Percentiles rank a stretch among this genome's conserved stretches.
Conservation (phyloP, 2,329 filamentous ascomycete genomes). For the Aureobasidium uvarum region DNA sequence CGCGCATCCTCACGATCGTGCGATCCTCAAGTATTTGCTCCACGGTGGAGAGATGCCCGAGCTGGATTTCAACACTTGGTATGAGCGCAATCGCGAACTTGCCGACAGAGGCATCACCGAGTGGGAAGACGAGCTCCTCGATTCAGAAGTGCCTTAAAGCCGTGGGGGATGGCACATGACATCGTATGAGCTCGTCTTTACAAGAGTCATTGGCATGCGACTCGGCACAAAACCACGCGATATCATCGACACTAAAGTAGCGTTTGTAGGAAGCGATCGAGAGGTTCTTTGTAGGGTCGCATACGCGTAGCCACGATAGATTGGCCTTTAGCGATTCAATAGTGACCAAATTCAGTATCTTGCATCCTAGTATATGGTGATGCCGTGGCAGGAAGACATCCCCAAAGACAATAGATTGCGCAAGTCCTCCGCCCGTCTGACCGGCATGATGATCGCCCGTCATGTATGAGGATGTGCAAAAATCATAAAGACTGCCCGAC, state of each 20-base stretch:
- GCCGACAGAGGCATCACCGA: slow-evolving; percentile 4
- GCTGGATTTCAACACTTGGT: slow-evolving; percentile 18
- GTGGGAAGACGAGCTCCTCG: slow-evolving; percentile 16
- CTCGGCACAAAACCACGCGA: neutral
- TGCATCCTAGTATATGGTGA: neutral
- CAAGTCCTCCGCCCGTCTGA: neutral
- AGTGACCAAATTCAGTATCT: neutral
- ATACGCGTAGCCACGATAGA: neutral
- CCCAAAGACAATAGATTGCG: slow-evolving; percentile 12
- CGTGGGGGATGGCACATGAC: neutral
- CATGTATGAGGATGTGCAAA: slow-evolving; percentile 1
- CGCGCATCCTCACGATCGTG: slow-evolving; percentile 18
- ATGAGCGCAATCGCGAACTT: slow-evolving; percentile 10
- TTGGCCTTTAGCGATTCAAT: neutral
- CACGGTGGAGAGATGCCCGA: slow-evolving; percentile 18
- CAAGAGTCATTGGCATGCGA: slow-evolving; percentile 2
- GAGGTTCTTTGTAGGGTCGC: neutral
- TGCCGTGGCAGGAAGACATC: neutral
- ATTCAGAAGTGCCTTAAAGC: neutral
- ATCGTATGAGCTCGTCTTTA: neutral
- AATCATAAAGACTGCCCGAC: neutral
- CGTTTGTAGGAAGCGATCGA: neutral
- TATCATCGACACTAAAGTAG: neutral
- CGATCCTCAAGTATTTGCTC: slow-evolving; percentile 1
- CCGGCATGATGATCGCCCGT: neutral